Evolutionary conservation across 129 eudicot genomes (phyloP), one percentile per base, ranked within the genome.

Genomic region (Calendula officinalis): DNA sequence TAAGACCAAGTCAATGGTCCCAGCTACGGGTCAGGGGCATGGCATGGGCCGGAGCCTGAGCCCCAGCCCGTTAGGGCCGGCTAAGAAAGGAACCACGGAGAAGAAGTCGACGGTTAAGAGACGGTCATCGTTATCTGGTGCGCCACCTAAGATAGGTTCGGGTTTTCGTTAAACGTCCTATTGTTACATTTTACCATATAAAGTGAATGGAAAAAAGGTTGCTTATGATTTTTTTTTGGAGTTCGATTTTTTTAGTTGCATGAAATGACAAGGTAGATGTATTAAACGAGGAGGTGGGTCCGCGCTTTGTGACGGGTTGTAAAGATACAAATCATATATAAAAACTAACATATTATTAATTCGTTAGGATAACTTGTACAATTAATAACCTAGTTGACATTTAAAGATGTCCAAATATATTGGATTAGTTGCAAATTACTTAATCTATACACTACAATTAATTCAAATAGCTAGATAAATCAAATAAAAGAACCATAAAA

Each of bases 51-150:
- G 54, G 5, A 47, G 77, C 15, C 74, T 84, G 57, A 48, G 79
- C 27, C 69, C 82, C 2, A 87, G 95, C 57, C 95, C 95, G 8
- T 74, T 85, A 59, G 84, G 86, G 5, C 50, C 63, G 32, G 86
- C 63, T 10, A 80, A 76, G 72, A 60, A 51, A 43, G 85, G 75
- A 37, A 70, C 79, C 4, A 51, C 79, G 0, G 94, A 84, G 46
- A 85, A 74, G 60, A 74, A 65, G 48, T 10, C 55, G 13, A 30
- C 78, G 3, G 91, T 74, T 22, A 92, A 88, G 77, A 92, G 87
- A 66, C 77, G 95, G 73, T 62, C 79, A 42, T 92, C 98, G 2
- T 75, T 88, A 47, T 58, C 91, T 0, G 81, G 83, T 44, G 75
- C 96, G 12, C 88, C 95, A 2, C 72, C 91, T 1, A 81, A 58